phyloP scores from a whole-genome alignment of 441 rosid species.

The Codiaeum variegatum region DNA sequence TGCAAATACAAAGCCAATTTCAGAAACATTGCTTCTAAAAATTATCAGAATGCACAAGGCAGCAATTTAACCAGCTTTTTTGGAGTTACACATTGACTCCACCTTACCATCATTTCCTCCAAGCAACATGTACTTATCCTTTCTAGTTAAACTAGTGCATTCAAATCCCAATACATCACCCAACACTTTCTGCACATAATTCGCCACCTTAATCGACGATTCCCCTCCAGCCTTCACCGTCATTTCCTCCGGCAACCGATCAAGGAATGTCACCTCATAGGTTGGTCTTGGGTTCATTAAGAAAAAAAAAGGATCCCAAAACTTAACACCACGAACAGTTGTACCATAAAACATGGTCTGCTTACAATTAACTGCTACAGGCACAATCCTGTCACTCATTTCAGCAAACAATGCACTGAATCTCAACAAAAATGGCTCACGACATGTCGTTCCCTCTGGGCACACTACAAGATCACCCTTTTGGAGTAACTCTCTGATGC shows the following conservation, averaged over 20 bases:
- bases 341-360: conserved; percentile 89
- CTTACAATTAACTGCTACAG: conserved; percentile 84
- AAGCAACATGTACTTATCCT: conserved; percentile 84
- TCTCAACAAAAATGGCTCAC: conserved; percentile 70
- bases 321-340: conserved; percentile 88
- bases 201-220: conserved; percentile 86
- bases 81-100: conserved; percentile 61
- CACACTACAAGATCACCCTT: conserved; percentile 93
- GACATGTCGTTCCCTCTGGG: conserved; percentile 96
- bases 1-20: neutral
- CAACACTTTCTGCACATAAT: conserved; percentile 81
- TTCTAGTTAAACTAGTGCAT: conserved; percentile 74
- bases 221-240: conserved; percentile 78
- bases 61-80: conserved; percentile 27
- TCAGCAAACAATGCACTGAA: conserved; percentile 95
- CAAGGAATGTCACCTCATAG: conserved; percentile 81
- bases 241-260: conserved; percentile 82
- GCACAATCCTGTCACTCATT: conserved; percentile 91
- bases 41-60: neutral
- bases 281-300: conserved; percentile 95
- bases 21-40: neutral
- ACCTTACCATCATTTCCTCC: conserved; percentile 96
- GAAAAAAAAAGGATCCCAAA: conserved; percentile 93
- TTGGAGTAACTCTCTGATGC: conserved; percentile 60
- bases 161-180: conserved; percentile 75